Evolutionary conservation across 179 eudicot species (phyloP).

Genomic region (Patellifolia procumbens): DNA sequence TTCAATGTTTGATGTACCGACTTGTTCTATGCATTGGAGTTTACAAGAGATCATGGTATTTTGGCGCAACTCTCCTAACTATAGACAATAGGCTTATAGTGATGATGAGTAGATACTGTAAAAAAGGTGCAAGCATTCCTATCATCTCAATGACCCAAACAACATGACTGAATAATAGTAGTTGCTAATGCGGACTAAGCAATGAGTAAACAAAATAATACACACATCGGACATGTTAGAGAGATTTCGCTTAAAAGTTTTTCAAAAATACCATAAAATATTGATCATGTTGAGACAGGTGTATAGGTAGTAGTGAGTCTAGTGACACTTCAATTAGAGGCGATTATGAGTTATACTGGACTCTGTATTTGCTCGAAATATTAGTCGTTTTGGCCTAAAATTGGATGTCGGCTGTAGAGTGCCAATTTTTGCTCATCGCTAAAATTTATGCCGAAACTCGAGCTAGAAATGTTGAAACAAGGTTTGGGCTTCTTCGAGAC

Average conservation of each 20-base stretch:
- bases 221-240: not conserved
- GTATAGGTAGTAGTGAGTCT: no score
- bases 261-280: not conserved
- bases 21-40: not conserved
- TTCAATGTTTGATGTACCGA: not conserved
- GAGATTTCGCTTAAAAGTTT: not conserved
- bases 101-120: not conserved
- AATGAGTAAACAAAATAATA: slow-evolving; percentile 12
- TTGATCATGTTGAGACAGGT: no score
- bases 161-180: slow-evolving; percentile 15
- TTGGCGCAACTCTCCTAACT: slow-evolving; percentile 3
- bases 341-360: no score
- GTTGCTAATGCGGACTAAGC: slow-evolving; percentile 9
- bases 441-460: no score
- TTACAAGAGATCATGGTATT: not conserved
- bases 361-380: no score
- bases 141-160: slow-evolving; percentile 6
- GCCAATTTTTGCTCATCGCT: no score
- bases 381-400: no score
- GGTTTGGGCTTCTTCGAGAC: no score
- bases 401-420: no score
- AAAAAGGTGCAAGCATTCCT: slow-evolving; percentile 9
- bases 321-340: no score
- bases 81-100: slow-evolving; percentile 3
- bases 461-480: no score